Evolutionary conservation across 208 protist genomes (phyloP), one percentile per base, ranked within the genome.

Genomic region (Leishmania guyanensis): DNA sequence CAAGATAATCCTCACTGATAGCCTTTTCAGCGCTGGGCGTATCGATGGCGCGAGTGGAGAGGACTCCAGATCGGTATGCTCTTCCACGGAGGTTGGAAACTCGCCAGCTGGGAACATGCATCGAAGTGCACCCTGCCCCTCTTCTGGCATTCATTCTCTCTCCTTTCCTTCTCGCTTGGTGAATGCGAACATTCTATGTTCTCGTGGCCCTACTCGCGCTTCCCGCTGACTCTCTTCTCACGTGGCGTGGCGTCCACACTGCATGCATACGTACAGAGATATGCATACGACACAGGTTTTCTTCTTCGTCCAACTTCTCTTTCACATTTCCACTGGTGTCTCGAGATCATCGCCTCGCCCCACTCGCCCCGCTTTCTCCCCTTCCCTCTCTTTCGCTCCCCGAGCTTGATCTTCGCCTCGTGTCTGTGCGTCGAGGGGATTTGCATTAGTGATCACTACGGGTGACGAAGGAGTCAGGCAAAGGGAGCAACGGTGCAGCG

Each of bases 241-340:
- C 22, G 39, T 48, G 66, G 39, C 39, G 26, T 50, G 39, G 39
- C 39, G 5, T 71, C 66, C 39, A 71, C 54, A 36, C 26, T 17
- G 39, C 53, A 66, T 36, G 48, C 74, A 39, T 8, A 14, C 33
- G 29, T n/a, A 14, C 66, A 71, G 36, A 71, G 17, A 71, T 39
- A n/a, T 9, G 39, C 16, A n/a, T 39, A 62, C 74, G 2, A 39
- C 20, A 48, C 14, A 33, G 29, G 54, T 16, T 29, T 69, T 77
- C 54, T 22, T 62, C 2, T 16, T 33, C 17, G 17, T 43, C 43
- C n/a, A 22, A 46, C 46, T 68, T 22, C 73, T 43, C 71, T 50
- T 71, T 70, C 77, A 9, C 60, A 78, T 70, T 75, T 36, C 12
- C 46, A 29, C n/a, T 84, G 43, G 75, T 54, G n/a, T 76, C 50